These are phyloP conservation scores for Bruguiera hainesii DNA, from an alignment of 441 rosid species.

Conservation along the genomic window DNA sequence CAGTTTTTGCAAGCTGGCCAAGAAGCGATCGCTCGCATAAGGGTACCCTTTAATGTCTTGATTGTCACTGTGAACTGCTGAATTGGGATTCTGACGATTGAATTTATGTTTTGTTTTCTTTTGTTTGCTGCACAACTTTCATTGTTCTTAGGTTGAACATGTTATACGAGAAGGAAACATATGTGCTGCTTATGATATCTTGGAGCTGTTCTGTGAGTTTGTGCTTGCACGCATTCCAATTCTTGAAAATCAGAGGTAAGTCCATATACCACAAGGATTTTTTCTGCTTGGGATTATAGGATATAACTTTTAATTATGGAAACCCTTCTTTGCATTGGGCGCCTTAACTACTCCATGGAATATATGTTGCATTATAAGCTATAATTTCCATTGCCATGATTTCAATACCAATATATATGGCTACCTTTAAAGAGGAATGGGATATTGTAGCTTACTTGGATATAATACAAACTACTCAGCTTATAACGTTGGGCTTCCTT, in stretches of 20 bases:
- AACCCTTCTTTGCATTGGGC: too few relatives aligned
- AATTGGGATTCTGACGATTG: constrained; percentile 11
- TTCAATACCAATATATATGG: too few relatives aligned
- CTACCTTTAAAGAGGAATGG: too few relatives aligned
- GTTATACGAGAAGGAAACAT: constrained; percentile 76
- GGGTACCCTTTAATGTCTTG: constrained; percentile 38
- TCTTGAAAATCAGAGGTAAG: constrained; percentile 77
- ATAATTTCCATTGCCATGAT: too few relatives aligned
- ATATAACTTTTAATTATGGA: not conserved
- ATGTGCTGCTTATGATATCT: constrained; percentile 75
- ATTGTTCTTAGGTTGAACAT: constrained; percentile 72
- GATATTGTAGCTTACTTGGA: too few relatives aligned
- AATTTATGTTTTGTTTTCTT: constrained; percentile 7
- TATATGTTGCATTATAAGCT: too few relatives aligned
- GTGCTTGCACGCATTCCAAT: constrained; percentile 80
- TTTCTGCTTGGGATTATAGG: not conserved
- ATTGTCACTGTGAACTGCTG: not conserved
- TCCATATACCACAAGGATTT: constrained; percentile 7
- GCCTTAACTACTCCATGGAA: too few relatives aligned
- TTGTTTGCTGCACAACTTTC: not conserved
- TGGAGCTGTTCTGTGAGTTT: constrained; percentile 87
- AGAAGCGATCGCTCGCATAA: constrained; percentile 88
- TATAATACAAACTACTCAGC: too few relatives aligned
- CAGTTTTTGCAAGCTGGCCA: constrained; percentile 91
- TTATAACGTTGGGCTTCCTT: too few relatives aligned